Base-by-base conservation (phyloP, 345 rosid species). In the Cardiospermum halicacabum region DNA sequence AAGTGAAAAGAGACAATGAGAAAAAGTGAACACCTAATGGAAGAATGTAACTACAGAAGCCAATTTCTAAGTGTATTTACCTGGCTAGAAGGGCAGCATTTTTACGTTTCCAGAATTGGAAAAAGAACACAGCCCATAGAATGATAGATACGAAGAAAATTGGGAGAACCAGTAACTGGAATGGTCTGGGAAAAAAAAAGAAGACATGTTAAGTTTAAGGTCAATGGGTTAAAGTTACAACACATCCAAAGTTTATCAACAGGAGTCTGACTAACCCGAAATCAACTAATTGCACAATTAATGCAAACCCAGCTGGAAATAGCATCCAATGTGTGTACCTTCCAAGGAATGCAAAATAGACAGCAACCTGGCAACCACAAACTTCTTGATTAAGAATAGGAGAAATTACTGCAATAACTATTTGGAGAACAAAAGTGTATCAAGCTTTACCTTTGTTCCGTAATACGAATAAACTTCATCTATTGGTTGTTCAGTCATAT, bases 91-190 rank as follows among this genome's bases (percentile, higher is more conserved):
- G 81, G 36, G 97, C 87, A 3, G 87, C 70, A 28, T 90, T 93
- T 79, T 88, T 90, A 61, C 97, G 92, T 77, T 90, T 93, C 98
- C 98, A 90, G 72, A 88, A 93, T 81, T 93, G 96, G 75, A 90
- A 86, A 84, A 93, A 86, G 79, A 90, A 70, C 62, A 85, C 92
- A 16, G 92, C 88, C 98, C 97, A 89, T 61, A 93, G 70, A 53
- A 81, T 80, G 77, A 80, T 74, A 71, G 82, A 70, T 22, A 84
- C 60, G 67, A 93, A 88, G 89, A 88, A 90, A 28, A 75, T 42
- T 4, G 96, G 98, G 56, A 88, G 93, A 54, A 77, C 86, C 69
- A 86, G 76, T 32, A 82, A 77, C 74, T 93, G 86, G 86, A 90
- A 68, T 22, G 94, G 74, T 67, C 97, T 90, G 85, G 55, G 60